phyloP scores from a whole-genome alignment of 495 filamentous ascomycete species.

The Apodospora peruviana region DNA sequence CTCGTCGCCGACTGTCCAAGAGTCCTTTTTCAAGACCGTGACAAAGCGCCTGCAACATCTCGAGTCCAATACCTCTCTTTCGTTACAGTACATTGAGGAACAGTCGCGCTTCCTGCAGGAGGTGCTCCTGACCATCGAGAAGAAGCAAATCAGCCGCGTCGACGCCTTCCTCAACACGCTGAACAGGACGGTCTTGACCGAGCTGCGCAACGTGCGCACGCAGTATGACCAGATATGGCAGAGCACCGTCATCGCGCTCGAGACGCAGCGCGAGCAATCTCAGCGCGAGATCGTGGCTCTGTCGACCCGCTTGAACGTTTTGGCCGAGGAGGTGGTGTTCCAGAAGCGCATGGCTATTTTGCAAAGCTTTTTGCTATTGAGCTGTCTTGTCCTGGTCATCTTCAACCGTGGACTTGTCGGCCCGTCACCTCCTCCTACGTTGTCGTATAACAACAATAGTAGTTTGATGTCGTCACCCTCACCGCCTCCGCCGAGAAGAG shows the following conservation, averaged over 20 bases:
- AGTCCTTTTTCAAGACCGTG: slow-evolving; percentile 95
- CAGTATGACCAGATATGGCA: slow-evolving; percentile 98
- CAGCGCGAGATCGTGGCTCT: slow-evolving; percentile 76
- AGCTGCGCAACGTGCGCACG: slow-evolving; percentile 70
- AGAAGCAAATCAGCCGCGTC: slow-evolving; percentile 78
- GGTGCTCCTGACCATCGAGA: slow-evolving; percentile 85
- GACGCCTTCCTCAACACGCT: slow-evolving; percentile 73
- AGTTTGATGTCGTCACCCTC: background rate
- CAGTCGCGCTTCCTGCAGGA: slow-evolving; percentile 89
- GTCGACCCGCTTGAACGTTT: slow-evolving; percentile 70
- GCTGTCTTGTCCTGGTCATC: slow-evolving; percentile 82
- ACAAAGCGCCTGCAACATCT: slow-evolving; percentile 86
- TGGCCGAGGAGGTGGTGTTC: slow-evolving; percentile 92
- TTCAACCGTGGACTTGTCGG: slow-evolving; percentile 50
- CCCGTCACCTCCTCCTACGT: background rate
- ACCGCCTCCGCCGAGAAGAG: slow-evolving; percentile 3
- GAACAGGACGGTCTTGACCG: slow-evolving; percentile 80
- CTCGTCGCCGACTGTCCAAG: slow-evolving; percentile 79
- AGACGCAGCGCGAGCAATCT: slow-evolving; percentile 75
- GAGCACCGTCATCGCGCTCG: slow-evolving; percentile 84
- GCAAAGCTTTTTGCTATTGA: slow-evolving; percentile 78
- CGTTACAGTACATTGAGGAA: slow-evolving; percentile 92
- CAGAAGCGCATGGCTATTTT: slow-evolving; percentile 92
- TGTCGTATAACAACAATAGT: background rate
- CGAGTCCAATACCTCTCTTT: slow-evolving; percentile 87